Base-by-base conservation (phyloP, 768 basidiomycete species). In the Agrocybe praecox region DNA sequence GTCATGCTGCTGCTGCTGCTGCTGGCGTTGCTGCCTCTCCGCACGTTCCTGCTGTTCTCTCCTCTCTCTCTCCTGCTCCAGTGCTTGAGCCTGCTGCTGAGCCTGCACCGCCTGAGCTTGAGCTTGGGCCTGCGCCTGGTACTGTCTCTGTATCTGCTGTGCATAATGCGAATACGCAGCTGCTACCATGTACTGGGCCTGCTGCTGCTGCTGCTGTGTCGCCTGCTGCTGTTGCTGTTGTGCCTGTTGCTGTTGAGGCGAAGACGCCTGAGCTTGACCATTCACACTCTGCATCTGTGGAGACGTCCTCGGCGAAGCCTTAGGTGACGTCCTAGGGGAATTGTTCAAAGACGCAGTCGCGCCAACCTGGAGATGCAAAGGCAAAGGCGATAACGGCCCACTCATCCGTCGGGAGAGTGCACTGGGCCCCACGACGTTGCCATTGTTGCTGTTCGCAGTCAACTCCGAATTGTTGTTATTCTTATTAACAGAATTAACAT, bases 241-340 rank as follows among this genome's bases (percentile, higher is more conserved):
- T 0, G 57, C 69, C 40, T 62, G 62, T 46, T 73, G 74, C 51
- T 74, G 57, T 34, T 62, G 62, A 47, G 73, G 73, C 51, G 74
- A 56, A 19, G 34, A 14, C 5, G 21, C n/a, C 18, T 51, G 50
- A 22, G 33, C 17, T 23, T 36, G 36, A n/a, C 19, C n/a, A n/a
- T n/a, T n/a, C n/a, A n/a, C n/a, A n/a, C n/a, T 21, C 49, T 24
- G 26, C 29, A 12, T 49, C 57, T 65, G 63, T 52, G 64, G 57
- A 40, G 46, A 51, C 2, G 56, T 54, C 22, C 54, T 55, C 54
- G 58, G 33, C 29, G 55, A 43, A 1, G 32, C 22, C 49, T 34
- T 10, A 21, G 36, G 22, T 36, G 47, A 47, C 15, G 18, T 21
- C n/a, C n/a, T n/a, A n/a, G n/a, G n/a, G n/a, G n/a, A n/a, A n/a